phyloP scores from a whole-genome alignment of 495 filamentous ascomycete species.

The Podospora pseudoanserina region DNA sequence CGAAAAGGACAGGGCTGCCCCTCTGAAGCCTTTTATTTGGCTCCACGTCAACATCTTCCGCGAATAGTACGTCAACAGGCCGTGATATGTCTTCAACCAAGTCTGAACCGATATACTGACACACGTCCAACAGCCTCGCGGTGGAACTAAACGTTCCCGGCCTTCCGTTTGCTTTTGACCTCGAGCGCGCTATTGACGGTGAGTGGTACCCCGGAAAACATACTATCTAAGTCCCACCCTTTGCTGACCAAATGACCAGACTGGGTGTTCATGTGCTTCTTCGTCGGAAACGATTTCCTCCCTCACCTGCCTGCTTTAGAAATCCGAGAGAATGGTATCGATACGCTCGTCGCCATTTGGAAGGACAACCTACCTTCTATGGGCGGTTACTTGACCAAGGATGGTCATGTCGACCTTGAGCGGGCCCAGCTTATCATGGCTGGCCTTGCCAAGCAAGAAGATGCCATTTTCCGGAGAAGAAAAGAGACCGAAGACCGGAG shows the following conservation, averaged over 20 bases:
- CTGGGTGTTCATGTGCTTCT: slow-evolving; percentile 99
- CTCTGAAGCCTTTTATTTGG: slow-evolving; percentile 94
- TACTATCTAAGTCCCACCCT: no score
- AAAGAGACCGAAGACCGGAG: slow-evolving; percentile 77
- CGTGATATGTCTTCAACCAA: neutral
- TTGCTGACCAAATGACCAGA: slow-evolving; percentile 31
- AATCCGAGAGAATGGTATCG: slow-evolving; percentile 95
- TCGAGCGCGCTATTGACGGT: slow-evolving; percentile 91
- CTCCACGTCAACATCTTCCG: slow-evolving; percentile 87
- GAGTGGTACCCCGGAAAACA: no score
- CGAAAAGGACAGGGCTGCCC: slow-evolving; percentile 68
- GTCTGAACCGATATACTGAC: neutral
- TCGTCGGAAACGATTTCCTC: slow-evolving; percentile 98
- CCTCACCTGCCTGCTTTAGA: slow-evolving; percentile 95
- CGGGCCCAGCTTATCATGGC: slow-evolving; percentile 84
- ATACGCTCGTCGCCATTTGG: slow-evolving; percentile 94
- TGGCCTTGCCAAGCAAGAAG: slow-evolving; percentile 90
- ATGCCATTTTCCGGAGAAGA: slow-evolving; percentile 84
- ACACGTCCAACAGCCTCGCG: slow-evolving; percentile 47
- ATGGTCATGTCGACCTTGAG: slow-evolving; percentile 84
- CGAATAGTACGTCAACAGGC: slow-evolving; percentile 57
- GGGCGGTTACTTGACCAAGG: slow-evolving; percentile 93
- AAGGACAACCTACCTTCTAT: slow-evolving; percentile 84
- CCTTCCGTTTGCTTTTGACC: slow-evolving; percentile 73
- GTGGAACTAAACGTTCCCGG: slow-evolving; percentile 79